Base-by-base conservation (phyloP, 2,329 filamentous ascomycete species). In the Paradendryphiella salina region DNA sequence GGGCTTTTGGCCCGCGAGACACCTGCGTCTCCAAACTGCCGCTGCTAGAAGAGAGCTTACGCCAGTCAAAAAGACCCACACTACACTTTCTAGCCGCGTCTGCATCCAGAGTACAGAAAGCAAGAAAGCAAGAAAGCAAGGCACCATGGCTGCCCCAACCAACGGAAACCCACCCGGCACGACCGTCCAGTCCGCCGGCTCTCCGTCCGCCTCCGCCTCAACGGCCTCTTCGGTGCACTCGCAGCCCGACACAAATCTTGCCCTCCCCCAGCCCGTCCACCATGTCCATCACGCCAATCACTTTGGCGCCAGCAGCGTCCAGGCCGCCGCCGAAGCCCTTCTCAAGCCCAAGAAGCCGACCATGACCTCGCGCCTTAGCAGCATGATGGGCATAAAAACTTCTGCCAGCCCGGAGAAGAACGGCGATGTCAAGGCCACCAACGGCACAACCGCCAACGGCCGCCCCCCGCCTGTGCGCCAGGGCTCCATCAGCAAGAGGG, bases 301-400 rank as follows among this genome's bases (percentile, higher is more conserved):
- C 23, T 57, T 61, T 14, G 59, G 57, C 39, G 55, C 62, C 28
- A 69, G 66, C 52, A 64, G 66, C 55, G 56, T 65, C 26, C 60
- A 63, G 39, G 59, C 60, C 28, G 68, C 68, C 55, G 69, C 66
- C 46, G 69, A 73, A 58, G 66, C 66, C 11, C 50, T 60, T 32
- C 55, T 69, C 33, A 72, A 67, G 56, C 64, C 67, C 29, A 71
- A 67, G 53, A 75, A 75, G 59, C 73, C 73, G 21, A 75, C 71
- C 45, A 75, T 75, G 73, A 67, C 72, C 49, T 74, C 73, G 61
- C 71, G 73, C 52, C 68, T 75, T 49, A 75, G 71, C 52, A 72
- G 71, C 62, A 74, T 75, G 62, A 70, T 75, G 50, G 70, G 61
- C 47, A 65, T 67, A 33, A 69, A 72, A 29, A 54, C 64, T 3